Percentiles rank a stretch among this genome's conserved stretches.
Evolutionary conservation across 179 eudicot species (phyloP).

Genomic region (Drosera spatulata): DNA sequence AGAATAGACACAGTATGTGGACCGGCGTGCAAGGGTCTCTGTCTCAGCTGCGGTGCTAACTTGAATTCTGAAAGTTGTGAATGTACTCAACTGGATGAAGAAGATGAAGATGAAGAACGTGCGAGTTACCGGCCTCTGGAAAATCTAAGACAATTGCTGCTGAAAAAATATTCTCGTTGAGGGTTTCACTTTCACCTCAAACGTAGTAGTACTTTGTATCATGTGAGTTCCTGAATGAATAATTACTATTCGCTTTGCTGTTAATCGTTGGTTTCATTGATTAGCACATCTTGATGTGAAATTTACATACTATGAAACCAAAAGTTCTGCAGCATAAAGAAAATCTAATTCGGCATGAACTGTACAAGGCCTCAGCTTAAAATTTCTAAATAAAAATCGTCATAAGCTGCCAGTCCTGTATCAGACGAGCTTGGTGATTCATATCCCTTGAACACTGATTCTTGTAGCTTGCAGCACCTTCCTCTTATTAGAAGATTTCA

Average conservation of each 20-base stretch:
- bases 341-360: too few species aligned
- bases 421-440: conserved; percentile 75
- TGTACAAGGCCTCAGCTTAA: too few species aligned
- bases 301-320: too few species aligned
- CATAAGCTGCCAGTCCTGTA: background rate
- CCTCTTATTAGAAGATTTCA: conserved; percentile 58
- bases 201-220: too few species aligned
- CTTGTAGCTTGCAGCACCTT: conserved; percentile 85
- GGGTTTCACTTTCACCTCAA: too few species aligned
- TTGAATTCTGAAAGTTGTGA: conserved; percentile 42
- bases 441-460: conserved; percentile 85
- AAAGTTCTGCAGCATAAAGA: too few species aligned
- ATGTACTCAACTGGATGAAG: conserved; percentile 17
- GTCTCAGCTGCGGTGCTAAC: conserved; percentile 68
- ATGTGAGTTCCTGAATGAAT: too few species aligned
- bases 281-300: too few species aligned
- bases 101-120: conserved; percentile 14
- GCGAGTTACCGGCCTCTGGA: conserved; percentile 51
- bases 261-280: too few species aligned
- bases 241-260: too few species aligned
- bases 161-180: conserved; percentile 17
- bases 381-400: too few species aligned
- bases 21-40: conserved; percentile 64
- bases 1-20: conserved; percentile 57
- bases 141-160: conserved; percentile 53